phyloP scores from a whole-genome alignment of 768 basidiomycete species.

The Tylopilus intermedius region DNA sequence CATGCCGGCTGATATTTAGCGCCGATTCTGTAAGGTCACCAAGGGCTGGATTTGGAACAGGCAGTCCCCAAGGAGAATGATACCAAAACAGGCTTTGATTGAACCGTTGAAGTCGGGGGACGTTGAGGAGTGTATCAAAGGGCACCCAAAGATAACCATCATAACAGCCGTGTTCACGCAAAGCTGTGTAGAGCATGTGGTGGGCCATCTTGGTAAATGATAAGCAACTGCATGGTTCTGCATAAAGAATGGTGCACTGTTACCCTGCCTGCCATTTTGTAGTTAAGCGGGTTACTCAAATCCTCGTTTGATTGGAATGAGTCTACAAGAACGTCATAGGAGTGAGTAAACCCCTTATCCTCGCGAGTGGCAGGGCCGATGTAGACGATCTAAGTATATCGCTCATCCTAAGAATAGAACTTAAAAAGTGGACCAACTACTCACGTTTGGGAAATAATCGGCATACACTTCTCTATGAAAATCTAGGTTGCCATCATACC shows the following conservation, averaged over 20 bases:
- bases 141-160: conserved; percentile 51
- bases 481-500: conserved; percentile 45
- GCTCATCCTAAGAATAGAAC: background rate
- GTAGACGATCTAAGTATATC: conserved; percentile 37
- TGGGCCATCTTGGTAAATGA: conserved; percentile 39
- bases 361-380: conserved; percentile 45
- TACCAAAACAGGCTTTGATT: conserved; percentile 46
- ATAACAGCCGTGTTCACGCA: conserved; percentile 42
- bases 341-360: conserved; percentile 43
- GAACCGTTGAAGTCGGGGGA: conserved; percentile 45
- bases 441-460: conserved; percentile 47
- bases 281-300: conserved; percentile 32
- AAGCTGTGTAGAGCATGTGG: conserved; percentile 48
- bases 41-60: conserved; percentile 38
- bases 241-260: conserved; percentile 5
- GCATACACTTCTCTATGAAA: conserved; percentile 43
- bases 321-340: conserved; percentile 47
- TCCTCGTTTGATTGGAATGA: conserved; percentile 44
- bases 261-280: conserved; percentile 43
- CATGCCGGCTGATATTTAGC: conserved; percentile 27
- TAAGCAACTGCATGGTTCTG: background rate
- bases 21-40: conserved; percentile 9
- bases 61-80: conserved; percentile 43
- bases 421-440: conserved; percentile 5
- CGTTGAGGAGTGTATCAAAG: conserved; percentile 46